Percentiles rank a stretch among this genome's conserved stretches.
Conservation (phyloP, 805 yeast species). For the Soucietia sequanensis region DNA sequence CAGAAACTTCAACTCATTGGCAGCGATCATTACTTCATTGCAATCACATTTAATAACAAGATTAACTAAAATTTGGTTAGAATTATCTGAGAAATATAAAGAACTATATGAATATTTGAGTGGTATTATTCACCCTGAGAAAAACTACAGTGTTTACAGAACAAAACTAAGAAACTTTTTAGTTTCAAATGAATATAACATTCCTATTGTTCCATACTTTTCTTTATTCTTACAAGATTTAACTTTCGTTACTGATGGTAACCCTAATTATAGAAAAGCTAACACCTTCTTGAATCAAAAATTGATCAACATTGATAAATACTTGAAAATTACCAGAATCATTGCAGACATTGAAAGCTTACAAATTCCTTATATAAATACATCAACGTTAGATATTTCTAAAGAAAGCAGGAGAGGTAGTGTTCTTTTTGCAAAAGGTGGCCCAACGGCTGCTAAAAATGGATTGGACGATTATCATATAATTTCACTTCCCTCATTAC, state of each 20-base stretch:
- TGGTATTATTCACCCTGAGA: constrained; percentile 70
- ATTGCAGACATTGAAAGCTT: constrained; percentile 66
- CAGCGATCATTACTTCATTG: constrained; percentile 73
- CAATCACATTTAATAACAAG: constrained; percentile 73
- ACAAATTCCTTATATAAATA: constrained; percentile 56
- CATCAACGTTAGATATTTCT: constrained; percentile 3
- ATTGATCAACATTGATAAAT: constrained; percentile 72
- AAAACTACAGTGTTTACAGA: constrained; percentile 70
- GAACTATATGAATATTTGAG: constrained; percentile 64
- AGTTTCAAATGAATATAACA: constrained; percentile 44
- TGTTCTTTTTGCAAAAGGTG: constrained; percentile 13
- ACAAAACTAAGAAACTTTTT: constrained; percentile 57
- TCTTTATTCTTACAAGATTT: constrained; percentile 74
- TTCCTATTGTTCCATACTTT: constrained; percentile 75
- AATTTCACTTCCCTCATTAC: constrained; percentile 43
- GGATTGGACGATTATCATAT: constrained; percentile 36
- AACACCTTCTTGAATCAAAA: constrained; percentile 55
- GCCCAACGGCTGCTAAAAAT: constrained; percentile 9
- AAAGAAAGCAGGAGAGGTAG: constrained; percentile 21
- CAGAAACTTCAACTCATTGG: constrained; percentile 74
- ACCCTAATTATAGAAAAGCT: constrained; percentile 62
- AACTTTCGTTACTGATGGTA: constrained; percentile 82
- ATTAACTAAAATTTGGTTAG: constrained; percentile 57
- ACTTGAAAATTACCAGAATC: constrained; percentile 62
- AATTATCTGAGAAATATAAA: constrained; percentile 55